Evolutionary conservation across 208 protist genomes (phyloP).

Genomic region (Zelonia costaricensis): DNA sequence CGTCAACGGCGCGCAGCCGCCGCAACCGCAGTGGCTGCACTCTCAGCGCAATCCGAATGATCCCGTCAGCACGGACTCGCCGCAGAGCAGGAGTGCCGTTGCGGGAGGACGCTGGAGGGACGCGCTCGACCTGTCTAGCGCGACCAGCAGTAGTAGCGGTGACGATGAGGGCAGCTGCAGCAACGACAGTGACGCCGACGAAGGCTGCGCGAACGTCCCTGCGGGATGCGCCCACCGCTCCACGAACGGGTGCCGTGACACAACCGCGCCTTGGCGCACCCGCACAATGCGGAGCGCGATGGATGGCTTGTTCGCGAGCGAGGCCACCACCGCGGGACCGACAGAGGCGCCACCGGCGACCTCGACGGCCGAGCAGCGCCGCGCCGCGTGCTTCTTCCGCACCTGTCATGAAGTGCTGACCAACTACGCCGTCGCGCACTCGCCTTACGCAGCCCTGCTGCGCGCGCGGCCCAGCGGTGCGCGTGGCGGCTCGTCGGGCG

Average conservation of each 20-base stretch:
- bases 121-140: background rate
- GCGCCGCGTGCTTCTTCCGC: conserved; percentile 42
- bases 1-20: background rate
- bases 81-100: no score
- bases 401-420: conserved; percentile 52
- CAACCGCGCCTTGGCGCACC: no score
- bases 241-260: no score
- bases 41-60: no score
- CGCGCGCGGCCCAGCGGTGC: no score
- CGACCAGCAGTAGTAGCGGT: background rate
- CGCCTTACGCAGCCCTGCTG: background rate
- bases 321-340: background rate
- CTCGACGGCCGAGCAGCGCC: conserved; percentile 33
- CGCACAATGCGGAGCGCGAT: background rate
- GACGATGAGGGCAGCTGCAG: background rate
- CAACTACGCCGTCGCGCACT: conserved; percentile 42
- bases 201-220: no score
- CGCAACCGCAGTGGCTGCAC: no score
- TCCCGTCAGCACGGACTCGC: no score
- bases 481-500: no score
- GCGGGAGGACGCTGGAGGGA: no score
- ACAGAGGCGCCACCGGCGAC: conserved; percentile 32
- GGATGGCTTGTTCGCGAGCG: background rate
- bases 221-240: background rate
- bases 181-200: conserved; percentile 10